Evolutionary conservation across 2,329 filamentous ascomycete genomes (phyloP).

Genomic region (Trichoderma arundinaceum): DNA sequence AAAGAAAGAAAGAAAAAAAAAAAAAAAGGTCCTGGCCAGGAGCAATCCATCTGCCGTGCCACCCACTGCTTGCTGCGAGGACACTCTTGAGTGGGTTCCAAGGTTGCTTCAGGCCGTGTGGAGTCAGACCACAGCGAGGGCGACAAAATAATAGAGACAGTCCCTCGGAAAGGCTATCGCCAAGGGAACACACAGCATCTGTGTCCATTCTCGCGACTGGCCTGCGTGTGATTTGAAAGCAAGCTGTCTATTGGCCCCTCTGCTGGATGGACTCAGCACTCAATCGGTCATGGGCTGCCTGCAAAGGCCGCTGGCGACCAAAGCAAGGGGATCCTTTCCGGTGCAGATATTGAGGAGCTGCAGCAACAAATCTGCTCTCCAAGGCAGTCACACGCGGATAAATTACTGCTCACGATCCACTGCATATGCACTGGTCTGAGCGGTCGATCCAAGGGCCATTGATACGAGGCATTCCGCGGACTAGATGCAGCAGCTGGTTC

Average conservation of each 20-base stretch:
- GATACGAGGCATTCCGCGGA: slow-evolving; percentile 4
- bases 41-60: background rate
- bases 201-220: slow-evolving; percentile 4
- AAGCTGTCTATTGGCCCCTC: slow-evolving; percentile 6
- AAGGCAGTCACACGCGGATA: slow-evolving; percentile 23
- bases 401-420: slow-evolving; percentile 15
- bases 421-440: slow-evolving; percentile 12
- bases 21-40: background rate
- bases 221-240: slow-evolving; percentile 11
- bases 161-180: background rate
- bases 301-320: background rate
- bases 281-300: background rate
- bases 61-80: background rate
- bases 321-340: background rate
- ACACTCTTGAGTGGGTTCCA: background rate
- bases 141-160: slow-evolving; percentile 21
- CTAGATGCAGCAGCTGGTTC: background rate
- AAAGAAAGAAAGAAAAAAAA: background rate
- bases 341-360: slow-evolving; percentile 2
- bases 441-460: background rate
- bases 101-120: slow-evolving; percentile 1
- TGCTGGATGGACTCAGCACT: background rate
- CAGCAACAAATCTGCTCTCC: slow-evolving; percentile 16
- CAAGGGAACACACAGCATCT: background rate
- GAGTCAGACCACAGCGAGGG: background rate